phyloP scores from a whole-genome alignment of 2,329 filamentous ascomycete species.

The Alternaria tenuissima region DNA sequence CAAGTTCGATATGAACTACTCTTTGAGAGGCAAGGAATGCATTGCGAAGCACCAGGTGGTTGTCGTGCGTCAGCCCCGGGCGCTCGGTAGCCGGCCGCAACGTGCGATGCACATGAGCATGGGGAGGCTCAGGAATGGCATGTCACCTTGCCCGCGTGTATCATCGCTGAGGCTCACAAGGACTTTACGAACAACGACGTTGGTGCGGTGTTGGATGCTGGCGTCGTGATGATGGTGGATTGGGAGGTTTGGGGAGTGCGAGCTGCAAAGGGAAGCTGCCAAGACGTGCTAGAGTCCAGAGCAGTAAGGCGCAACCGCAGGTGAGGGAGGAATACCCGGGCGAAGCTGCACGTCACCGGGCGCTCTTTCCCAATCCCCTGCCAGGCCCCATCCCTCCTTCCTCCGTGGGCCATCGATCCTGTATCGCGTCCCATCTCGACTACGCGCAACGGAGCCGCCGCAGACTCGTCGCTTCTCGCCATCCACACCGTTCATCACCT shows the following conservation, averaged over 20 bases:
- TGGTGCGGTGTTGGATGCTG: slow-evolving; percentile 20
- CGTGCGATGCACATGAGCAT: slow-evolving; percentile 49
- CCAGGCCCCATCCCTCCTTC: slow-evolving; percentile 26
- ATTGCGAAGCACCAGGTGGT: slow-evolving; percentile 37
- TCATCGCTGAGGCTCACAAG: slow-evolving; percentile 27
- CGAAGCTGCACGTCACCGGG: slow-evolving; percentile 47
- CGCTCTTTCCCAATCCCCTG: slow-evolving; percentile 34
- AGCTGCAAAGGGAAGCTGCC: slow-evolving; percentile 29
- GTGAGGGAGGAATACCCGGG: slow-evolving; percentile 40
- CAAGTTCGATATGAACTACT: slow-evolving; percentile 21
- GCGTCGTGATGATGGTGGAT: slow-evolving; percentile 24
- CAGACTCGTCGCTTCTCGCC: slow-evolving; percentile 24
- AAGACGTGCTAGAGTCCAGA: slow-evolving; percentile 28
- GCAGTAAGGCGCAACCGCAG: slow-evolving; percentile 28
- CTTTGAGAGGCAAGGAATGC: slow-evolving; percentile 45
- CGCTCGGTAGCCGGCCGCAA: slow-evolving; percentile 40
- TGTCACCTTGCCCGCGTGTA: slow-evolving; percentile 42
- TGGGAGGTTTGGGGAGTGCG: slow-evolving; percentile 27
- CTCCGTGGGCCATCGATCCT: slow-evolving; percentile 21
- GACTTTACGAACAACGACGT: slow-evolving; percentile 15
- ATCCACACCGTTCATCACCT: slow-evolving; percentile 13
- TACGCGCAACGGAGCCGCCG: slow-evolving; percentile 27
- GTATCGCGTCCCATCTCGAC: slow-evolving; percentile 22
- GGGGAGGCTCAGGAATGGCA: slow-evolving; percentile 33
- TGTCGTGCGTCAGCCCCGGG: slow-evolving; percentile 38